phyloP scores from a whole-genome alignment of 352 stramenopile genomes.

The Pseudoperonospora humuli region DNA sequence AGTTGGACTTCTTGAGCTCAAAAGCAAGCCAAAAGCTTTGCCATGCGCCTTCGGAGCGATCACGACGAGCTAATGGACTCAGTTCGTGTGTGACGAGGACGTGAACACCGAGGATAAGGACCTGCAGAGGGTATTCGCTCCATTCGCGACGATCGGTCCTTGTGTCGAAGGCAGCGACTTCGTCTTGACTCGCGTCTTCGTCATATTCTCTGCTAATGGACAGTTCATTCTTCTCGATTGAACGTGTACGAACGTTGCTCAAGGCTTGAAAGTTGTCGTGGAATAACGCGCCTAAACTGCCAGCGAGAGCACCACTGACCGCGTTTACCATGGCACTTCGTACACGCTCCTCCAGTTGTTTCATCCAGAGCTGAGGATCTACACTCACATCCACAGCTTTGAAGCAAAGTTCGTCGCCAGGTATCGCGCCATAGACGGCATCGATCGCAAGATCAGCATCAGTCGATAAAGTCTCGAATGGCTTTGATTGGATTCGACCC shows the following conservation, averaged over 20 bases:
- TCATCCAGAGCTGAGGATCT: slow-evolving; percentile 59
- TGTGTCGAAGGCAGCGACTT: no score
- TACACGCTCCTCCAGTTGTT: slow-evolving; percentile 42
- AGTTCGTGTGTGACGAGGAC: slow-evolving; percentile 55
- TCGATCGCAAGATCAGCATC: slow-evolving; percentile 33
- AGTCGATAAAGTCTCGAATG: no score
- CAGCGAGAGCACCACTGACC: slow-evolving; percentile 27
- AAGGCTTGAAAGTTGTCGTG: slow-evolving; percentile 41
- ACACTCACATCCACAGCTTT: slow-evolving; percentile 33
- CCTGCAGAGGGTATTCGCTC: slow-evolving; percentile 38
- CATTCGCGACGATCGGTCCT: slow-evolving; percentile 19
- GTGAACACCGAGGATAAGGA: slow-evolving; percentile 47
- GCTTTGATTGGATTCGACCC: no score
- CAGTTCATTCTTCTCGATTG: slow-evolving; percentile 5
- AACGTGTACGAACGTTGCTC: slow-evolving; percentile 8
- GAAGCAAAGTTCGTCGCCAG: slow-evolving; percentile 31
- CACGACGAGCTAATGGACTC: slow-evolving; percentile 26
- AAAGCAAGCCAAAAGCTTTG: slow-evolving; percentile 40
- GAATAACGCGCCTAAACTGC: slow-evolving; percentile 30
- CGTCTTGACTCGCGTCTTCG: no score
- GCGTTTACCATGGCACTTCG: slow-evolving; percentile 29
- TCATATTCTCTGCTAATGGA: no score
- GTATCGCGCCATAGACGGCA: slow-evolving; percentile 22
- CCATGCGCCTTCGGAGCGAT: slow-evolving; percentile 36
- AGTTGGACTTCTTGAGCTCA: slow-evolving; percentile 37